Percentiles rank a stretch among this genome's conserved stretches.
phyloP scores from a whole-genome alignment of 306 rosid species.

The Trichosanthes truncata region DNA sequence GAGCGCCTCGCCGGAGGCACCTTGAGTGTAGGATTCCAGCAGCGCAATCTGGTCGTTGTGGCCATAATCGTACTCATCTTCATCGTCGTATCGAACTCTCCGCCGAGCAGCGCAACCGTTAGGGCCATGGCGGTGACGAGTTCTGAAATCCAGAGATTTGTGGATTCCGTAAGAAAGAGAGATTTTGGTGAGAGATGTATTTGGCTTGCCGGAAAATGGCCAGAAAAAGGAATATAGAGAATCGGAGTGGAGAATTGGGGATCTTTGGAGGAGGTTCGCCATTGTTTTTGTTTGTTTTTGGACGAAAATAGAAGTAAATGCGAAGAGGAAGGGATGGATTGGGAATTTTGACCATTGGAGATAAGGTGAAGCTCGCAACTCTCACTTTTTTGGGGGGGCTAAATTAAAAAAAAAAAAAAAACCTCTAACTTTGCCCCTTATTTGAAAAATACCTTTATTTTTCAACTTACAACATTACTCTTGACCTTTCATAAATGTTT shows the following conservation, averaged over 20 bases:
- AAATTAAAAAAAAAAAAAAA: no score
- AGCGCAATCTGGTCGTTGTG: constrained; percentile 48
- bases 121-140: neutral
- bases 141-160: neutral
- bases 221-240: neutral
- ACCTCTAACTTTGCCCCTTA: no score
- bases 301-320: neutral
- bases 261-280: neutral
- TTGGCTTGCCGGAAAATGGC: neutral
- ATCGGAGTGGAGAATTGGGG: neutral
- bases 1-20: constrained; percentile 55
- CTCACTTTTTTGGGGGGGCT: no score
- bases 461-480: no score
- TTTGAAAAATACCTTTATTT: no score
- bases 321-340: neutral
- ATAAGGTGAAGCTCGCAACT: neutral
- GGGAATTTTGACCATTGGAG: neutral
- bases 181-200: neutral
- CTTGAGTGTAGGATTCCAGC: constrained; percentile 60
- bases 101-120: constrained; percentile 35
- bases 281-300: neutral
- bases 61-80: constrained; percentile 33
- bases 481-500: no score
- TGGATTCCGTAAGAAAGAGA: neutral
- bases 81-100: constrained; percentile 42